A percentile compares a stretch with the other conserved stretches of the same genome.
phyloP scores from a whole-genome alignment of 306 rosid genomes.

The Lathyrus sativus region DNA sequence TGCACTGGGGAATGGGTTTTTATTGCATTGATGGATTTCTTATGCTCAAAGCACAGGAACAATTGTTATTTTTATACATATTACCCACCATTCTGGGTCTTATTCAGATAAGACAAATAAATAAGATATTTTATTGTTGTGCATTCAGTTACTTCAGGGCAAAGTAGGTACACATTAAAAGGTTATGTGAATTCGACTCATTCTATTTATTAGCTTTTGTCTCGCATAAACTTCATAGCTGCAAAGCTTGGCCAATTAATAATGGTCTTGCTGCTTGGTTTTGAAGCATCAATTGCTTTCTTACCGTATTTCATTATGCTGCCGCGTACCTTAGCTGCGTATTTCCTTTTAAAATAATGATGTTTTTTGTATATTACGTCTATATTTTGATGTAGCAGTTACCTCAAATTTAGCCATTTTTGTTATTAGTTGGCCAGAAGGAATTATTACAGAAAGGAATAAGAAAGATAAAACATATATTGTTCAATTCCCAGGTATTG shows the following conservation, averaged over 20 bases:
- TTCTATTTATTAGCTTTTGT: conserved; percentile 16
- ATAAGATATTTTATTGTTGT: conserved; percentile 13
- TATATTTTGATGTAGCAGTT: conserved; percentile 21
- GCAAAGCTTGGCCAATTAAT: conserved; percentile 18
- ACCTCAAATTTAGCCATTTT: conserved; percentile 37
- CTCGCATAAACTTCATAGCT: conserved; percentile 12
- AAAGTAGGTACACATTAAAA: neutral
- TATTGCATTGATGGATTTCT: conserved; percentile 16
- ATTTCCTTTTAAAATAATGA: conserved; percentile 18
- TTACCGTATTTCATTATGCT: conserved; percentile 5
- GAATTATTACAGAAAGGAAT: conserved; percentile 70
- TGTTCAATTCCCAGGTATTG: conserved; percentile 77
- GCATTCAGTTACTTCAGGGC: conserved; percentile 21
- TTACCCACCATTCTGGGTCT: neutral
- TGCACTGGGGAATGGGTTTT: conserved; percentile 7
- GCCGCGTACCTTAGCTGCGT: conserved; percentile 3
- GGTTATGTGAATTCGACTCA: conserved; percentile 10
- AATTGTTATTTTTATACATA: conserved; percentile 11
- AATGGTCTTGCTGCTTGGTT: conserved; percentile 26
- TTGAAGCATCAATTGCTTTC: conserved; percentile 20
- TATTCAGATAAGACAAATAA: neutral
- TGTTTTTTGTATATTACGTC: neutral
- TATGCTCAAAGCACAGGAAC: conserved; percentile 1
- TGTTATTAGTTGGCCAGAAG: conserved; percentile 90
- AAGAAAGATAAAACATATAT: conserved; percentile 73